A percentile compares a stretch with the other conserved stretches of the same genome.
Conservation (phyloP, 495 filamentous ascomycete genomes). For the Neurospora hispaniola region DNA sequence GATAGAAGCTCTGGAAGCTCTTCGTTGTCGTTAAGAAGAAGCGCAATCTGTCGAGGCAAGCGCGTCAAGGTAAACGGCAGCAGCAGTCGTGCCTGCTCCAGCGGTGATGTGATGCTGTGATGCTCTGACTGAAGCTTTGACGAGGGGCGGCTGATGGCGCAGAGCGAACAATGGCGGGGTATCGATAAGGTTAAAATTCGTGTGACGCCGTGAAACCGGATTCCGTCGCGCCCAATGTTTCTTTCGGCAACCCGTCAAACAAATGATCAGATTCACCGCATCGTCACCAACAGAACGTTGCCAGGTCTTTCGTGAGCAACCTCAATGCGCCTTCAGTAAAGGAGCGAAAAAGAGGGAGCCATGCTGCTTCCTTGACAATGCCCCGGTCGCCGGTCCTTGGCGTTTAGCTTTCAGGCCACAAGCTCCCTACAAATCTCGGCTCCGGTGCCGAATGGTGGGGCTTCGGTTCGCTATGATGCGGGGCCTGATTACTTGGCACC, state of each 20-base stretch:
- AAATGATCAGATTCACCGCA: neutral
- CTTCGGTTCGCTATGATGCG: neutral
- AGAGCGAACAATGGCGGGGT: neutral
- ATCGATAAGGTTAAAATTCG: neutral
- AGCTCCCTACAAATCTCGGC: neutral
- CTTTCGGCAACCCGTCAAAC: neutral
- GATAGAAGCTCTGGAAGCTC: too few relatives aligned
- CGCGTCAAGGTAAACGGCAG: neutral
- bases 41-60: neutral
- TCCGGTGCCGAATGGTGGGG: neutral
- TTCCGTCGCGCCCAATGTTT: neutral
- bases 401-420: neutral
- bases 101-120: neutral
- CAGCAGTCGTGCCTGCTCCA: neutral
- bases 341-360: neutral
- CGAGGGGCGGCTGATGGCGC: neutral
- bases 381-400: neutral
- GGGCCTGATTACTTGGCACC: neutral
- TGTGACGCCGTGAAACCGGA: neutral
- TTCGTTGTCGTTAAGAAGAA: neutral
- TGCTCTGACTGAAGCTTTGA: neutral
- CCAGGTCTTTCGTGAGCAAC: neutral
- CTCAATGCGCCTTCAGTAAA: neutral
- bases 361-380: neutral
- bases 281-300: neutral